These are phyloP conservation scores for Podila epigama DNA, from an alignment of 192 early-diverging fungal species.

Conservation along the genomic window DNA sequence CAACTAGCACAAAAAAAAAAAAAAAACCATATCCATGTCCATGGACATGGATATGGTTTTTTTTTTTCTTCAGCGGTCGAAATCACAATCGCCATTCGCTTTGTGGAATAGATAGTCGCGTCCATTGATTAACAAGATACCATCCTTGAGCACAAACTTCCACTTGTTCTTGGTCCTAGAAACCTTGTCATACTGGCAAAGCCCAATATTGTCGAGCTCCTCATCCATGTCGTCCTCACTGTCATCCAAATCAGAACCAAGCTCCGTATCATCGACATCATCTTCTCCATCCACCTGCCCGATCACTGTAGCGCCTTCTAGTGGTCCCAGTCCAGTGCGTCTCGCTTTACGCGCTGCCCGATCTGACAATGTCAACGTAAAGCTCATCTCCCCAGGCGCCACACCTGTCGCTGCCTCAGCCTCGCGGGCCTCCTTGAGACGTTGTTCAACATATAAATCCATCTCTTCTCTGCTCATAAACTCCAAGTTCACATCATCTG, in stretches of 20 bases:
- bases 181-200: slow-evolving; percentile 59
- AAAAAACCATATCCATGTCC: too few species aligned
- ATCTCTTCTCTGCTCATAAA: slow-evolving; percentile 63
- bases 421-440: slow-evolving; percentile 12
- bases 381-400: slow-evolving; percentile 29
- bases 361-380: slow-evolving; percentile 41
- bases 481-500: slow-evolving; percentile 69
- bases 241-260: slow-evolving; percentile 48
- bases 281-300: slow-evolving; percentile 33
- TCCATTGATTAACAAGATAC: slow-evolving; percentile 95
- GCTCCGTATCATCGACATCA: slow-evolving; percentile 34
- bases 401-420: slow-evolving; percentile 3
- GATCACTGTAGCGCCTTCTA: not conserved
- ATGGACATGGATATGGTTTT: too few species aligned
- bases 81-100: slow-evolving; percentile 87
- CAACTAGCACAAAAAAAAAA: slow-evolving; percentile 80
- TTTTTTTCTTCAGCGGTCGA: slow-evolving; percentile 84
- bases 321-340: slow-evolving; percentile 19
- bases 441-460: slow-evolving; percentile 34
- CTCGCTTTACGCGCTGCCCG: slow-evolving; percentile 35
- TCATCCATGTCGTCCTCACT: slow-evolving; percentile 48
- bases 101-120: slow-evolving; percentile 95
- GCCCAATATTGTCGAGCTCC: slow-evolving; percentile 39
- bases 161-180: slow-evolving; percentile 98
- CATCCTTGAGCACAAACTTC: slow-evolving; percentile 97